Conservation (phyloP, 352 stramenopile genomes). For the Phytophthora ramorum region DNA sequence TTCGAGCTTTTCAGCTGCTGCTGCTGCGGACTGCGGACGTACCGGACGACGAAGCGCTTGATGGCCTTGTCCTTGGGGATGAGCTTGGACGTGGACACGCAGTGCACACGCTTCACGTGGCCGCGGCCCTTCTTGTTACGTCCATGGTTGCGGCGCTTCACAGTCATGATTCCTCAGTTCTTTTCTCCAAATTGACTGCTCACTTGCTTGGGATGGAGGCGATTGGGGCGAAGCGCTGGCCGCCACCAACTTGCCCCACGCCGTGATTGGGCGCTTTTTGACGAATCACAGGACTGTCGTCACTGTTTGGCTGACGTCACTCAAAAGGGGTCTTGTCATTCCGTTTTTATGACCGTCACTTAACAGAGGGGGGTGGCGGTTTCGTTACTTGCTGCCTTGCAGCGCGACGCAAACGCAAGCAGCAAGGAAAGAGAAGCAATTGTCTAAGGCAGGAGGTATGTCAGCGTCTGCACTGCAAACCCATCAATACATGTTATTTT, state of each 20-base stretch:
- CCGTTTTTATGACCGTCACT: not conserved
- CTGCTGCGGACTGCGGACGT: conserved; percentile 37
- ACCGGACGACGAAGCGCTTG: conserved; percentile 93
- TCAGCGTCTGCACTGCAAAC: conserved; percentile 38
- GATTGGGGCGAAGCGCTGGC: conserved; percentile 50
- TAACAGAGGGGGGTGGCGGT: not conserved
- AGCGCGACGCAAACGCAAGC: too few species aligned
- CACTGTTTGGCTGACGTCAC: conserved; percentile 5
- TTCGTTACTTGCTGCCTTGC: too few species aligned
- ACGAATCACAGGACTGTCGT: conserved; percentile 25
- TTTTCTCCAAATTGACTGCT: conserved; percentile 88
- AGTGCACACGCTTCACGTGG: conserved; percentile 99
- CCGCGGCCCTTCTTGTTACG: conserved; percentile 99
- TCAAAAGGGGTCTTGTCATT: not conserved
- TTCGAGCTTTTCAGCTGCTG: not conserved
- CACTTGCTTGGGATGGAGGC: conserved; percentile 1
- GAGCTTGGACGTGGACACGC: conserved; percentile 98
- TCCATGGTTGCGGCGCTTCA: conserved; percentile 99
- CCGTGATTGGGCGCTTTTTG: conserved; percentile 43
- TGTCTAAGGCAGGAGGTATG: conserved; percentile 25
- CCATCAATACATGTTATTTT: conserved; percentile 43
- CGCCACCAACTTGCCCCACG: conserved; percentile 47
- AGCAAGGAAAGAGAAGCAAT: conserved; percentile 4
- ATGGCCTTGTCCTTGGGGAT: conserved; percentile 98
- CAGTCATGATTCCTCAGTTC: conserved; percentile 95